Conservation (phyloP, 2,329 filamentous ascomycete species). For the Plenodomus tracheiphilus region DNA sequence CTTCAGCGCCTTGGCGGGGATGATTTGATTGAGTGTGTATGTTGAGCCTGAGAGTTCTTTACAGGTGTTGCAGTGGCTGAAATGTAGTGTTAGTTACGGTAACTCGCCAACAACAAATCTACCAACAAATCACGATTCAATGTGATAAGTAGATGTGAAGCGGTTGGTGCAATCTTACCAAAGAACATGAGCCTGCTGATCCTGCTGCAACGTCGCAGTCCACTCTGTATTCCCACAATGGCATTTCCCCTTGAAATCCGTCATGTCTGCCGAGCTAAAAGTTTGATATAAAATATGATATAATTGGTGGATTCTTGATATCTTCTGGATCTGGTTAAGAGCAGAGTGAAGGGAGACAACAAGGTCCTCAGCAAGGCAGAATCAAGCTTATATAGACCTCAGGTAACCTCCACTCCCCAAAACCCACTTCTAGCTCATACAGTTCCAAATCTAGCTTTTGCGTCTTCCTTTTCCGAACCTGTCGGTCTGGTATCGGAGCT, state of each 20-base stretch:
- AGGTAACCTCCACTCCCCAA: no score
- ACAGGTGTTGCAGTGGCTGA: conserved; percentile 64
- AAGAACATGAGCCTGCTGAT: conserved; percentile 51
- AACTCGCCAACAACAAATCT: no score
- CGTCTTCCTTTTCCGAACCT: no score
- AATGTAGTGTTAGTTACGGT: background rate
- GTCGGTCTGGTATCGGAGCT: no score
- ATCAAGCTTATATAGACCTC: background rate
- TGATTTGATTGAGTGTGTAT: conserved; percentile 60
- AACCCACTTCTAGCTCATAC: no score
- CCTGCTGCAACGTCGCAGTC: conserved; percentile 53
- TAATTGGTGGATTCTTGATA: background rate
- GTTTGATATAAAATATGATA: background rate
- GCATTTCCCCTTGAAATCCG: conserved; percentile 55
- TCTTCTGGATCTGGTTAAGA: no score
- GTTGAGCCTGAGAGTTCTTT: conserved; percentile 56
- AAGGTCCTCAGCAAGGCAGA: background rate
- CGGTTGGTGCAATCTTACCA: conserved; percentile 44
- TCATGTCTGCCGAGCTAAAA: conserved; percentile 41
- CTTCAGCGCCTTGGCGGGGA: conserved; percentile 54
- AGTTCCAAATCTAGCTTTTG: no score
- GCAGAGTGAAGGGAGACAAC: background rate
- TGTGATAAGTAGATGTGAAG: background rate
- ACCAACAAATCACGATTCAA: no score
- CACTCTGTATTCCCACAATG: conserved; percentile 60